A percentile compares a stretch with the other conserved stretches of the same genome.
phyloP scores from a whole-genome alignment of 140 eudicot species.

The Flaveria floridana region DNA sequence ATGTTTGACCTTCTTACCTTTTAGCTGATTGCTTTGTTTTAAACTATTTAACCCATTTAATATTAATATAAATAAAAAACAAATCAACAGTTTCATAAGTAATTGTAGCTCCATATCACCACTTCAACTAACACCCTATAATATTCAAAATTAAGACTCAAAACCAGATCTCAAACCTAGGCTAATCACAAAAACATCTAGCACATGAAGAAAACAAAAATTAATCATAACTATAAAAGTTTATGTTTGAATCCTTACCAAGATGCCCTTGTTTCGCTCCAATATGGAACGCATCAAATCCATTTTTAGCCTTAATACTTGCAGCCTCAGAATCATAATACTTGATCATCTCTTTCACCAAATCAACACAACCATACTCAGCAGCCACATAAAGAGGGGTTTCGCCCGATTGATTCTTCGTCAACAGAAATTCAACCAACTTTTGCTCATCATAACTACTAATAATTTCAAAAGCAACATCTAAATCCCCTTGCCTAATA shows the following conservation, averaged over 20 bases:
- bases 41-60: background rate
- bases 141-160: background rate
- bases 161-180: slow-evolving; percentile 3
- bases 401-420: slow-evolving; percentile 58
- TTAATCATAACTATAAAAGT: background rate
- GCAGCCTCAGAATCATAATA: slow-evolving; percentile 50
- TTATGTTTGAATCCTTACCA: slow-evolving; percentile 37
- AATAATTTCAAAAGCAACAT: slow-evolving; percentile 32
- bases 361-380: slow-evolving; percentile 42
- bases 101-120: background rate
- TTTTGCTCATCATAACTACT: slow-evolving; percentile 38
- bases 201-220: slow-evolving; percentile 1
- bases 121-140: background rate
- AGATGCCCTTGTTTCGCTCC: slow-evolving; percentile 58
- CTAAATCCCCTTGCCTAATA: slow-evolving; percentile 44
- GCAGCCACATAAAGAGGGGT: slow-evolving; percentile 62
- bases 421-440: slow-evolving; percentile 36
- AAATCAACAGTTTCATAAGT: background rate
- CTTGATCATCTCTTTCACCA: slow-evolving; percentile 51
- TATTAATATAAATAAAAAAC: background rate
- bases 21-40: background rate
- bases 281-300: slow-evolving; percentile 56
- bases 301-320: slow-evolving; percentile 54
- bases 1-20: background rate
- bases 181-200: slow-evolving; percentile 15